Evolutionary conservation across 352 stramenopile species (phyloP).

Genomic region (Peronospora belbahrii): DNA sequence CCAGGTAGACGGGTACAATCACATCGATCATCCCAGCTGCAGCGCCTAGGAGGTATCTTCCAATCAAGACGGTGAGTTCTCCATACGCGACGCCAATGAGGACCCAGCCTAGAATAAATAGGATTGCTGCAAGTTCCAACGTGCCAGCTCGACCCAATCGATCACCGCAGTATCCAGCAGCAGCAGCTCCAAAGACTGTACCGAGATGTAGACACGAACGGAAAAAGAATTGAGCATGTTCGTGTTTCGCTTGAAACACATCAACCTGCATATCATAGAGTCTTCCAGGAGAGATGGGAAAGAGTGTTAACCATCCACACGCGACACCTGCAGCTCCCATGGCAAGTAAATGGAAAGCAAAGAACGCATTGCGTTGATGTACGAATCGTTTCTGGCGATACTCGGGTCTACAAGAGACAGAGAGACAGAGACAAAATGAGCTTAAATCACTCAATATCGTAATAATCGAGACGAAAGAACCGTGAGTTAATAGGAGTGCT

Average conservation of each 20-base stretch:
- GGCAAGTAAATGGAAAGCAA: slow-evolving; percentile 46
- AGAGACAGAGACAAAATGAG: too few relatives aligned
- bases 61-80: slow-evolving; percentile 55
- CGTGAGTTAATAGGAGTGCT: slow-evolving; percentile 62
- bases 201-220: slow-evolving; percentile 57
- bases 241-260: slow-evolving; percentile 64
- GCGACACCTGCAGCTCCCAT: slow-evolving; percentile 39
- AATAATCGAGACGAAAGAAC: slow-evolving; percentile 1
- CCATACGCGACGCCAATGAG: slow-evolving; percentile 56
- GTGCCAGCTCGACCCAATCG: slow-evolving; percentile 54
- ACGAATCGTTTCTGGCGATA: slow-evolving; percentile 21
- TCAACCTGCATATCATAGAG: slow-evolving; percentile 85
- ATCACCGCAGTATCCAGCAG: slow-evolving; percentile 52
- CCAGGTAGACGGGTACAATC: slow-evolving; percentile 59
- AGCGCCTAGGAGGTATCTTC: slow-evolving; percentile 53
- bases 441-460: too few relatives aligned
- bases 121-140: slow-evolving; percentile 67
- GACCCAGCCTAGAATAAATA: slow-evolving; percentile 67
- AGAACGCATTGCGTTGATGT: slow-evolving; percentile 48
- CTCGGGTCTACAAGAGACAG: slow-evolving; percentile 10
- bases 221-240: slow-evolving; percentile 65
- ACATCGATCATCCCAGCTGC: slow-evolving; percentile 52
- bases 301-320: slow-evolving; percentile 52
- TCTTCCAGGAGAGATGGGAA: slow-evolving; percentile 55
- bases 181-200: slow-evolving; percentile 48